A percentile compares a stretch with the other conserved stretches of the same genome.
Evolutionary conservation across 2,329 filamentous ascomycete genomes (phyloP).

Genomic region (Botrytis paeoniae): DNA sequence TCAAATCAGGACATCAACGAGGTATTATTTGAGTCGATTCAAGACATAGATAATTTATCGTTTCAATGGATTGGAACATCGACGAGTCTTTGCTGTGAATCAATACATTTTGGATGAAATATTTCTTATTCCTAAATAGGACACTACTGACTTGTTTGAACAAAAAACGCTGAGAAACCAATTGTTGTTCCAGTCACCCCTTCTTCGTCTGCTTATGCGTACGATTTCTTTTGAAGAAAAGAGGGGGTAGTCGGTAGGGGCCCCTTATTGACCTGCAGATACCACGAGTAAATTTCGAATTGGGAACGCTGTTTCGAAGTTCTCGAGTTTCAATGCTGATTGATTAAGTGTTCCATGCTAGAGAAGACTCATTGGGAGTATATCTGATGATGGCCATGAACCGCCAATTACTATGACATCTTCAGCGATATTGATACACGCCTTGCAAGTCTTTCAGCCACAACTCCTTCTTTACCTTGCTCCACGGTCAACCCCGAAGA

Average conservation of each 20-base stretch:
- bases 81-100: background rate
- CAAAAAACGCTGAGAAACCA: background rate
- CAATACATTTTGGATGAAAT: no score
- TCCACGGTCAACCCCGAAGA: no score
- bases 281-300: background rate
- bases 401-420: background rate
- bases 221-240: background rate
- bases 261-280: background rate
- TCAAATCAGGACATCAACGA: no score
- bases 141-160: background rate
- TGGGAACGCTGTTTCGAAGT: background rate
- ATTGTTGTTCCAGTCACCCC: background rate
- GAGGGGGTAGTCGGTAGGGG: background rate
- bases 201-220: background rate
- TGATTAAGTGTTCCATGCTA: background rate
- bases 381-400: background rate
- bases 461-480: no score
- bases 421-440: no score
- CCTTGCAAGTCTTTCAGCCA: no score
- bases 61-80: background rate
- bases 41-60: background rate
- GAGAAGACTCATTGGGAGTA: background rate
- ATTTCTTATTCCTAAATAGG: no score
- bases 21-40: no score
- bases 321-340: background rate